Percentiles rank a stretch among this genome's conserved stretches.
Conservation (phyloP, 495 filamentous ascomycete genomes). For the Elasticomyces elasticus region DNA sequence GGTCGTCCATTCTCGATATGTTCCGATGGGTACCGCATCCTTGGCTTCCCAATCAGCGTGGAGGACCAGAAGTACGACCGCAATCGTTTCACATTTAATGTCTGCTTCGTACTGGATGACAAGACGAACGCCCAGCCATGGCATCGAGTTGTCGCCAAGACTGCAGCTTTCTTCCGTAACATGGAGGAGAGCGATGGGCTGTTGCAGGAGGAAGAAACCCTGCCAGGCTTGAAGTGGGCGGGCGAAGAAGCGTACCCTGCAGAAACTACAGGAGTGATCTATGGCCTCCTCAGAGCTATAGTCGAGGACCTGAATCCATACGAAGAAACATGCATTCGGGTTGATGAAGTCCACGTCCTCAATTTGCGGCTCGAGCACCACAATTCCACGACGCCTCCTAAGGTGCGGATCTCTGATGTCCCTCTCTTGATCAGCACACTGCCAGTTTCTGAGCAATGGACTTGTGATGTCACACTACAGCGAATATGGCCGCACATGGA, state of each 20-base stretch:
- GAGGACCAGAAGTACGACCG: slow-evolving; percentile 50
- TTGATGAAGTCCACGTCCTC: slow-evolving; percentile 40
- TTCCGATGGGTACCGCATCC: slow-evolving; percentile 65
- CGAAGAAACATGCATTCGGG: slow-evolving; percentile 93
- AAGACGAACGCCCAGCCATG: slow-evolving; percentile 55
- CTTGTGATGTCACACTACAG: slow-evolving; percentile 78
- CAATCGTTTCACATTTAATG: slow-evolving; percentile 98
- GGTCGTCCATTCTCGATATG: slow-evolving; percentile 73
- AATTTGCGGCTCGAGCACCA: slow-evolving; percentile 84
- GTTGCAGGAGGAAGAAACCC: slow-evolving; percentile 46
- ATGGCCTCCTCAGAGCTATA: slow-evolving; percentile 77
- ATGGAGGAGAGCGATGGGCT: slow-evolving; percentile 82
- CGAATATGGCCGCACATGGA: slow-evolving; percentile 73
- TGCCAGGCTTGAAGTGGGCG: slow-evolving; percentile 22
- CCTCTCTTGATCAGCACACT: slow-evolving; percentile 81
- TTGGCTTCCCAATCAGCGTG: slow-evolving; percentile 85
- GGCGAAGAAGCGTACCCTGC: slow-evolving; percentile 11
- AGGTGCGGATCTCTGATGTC: slow-evolving; percentile 77
- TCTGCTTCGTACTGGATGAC: slow-evolving; percentile 73
- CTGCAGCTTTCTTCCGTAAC: slow-evolving; percentile 74
- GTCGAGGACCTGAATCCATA: slow-evolving; percentile 96
- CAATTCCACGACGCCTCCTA: slow-evolving; percentile 68
- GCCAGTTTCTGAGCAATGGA: slow-evolving; percentile 62
- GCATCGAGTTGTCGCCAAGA: slow-evolving; percentile 62
- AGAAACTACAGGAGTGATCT: slow-evolving; percentile 37